Evolutionary conservation across 2,329 filamentous ascomycete species (phyloP), one percentile per base, ranked within the genome.

Genomic region (Dactylonectria macrodidyma): DNA sequence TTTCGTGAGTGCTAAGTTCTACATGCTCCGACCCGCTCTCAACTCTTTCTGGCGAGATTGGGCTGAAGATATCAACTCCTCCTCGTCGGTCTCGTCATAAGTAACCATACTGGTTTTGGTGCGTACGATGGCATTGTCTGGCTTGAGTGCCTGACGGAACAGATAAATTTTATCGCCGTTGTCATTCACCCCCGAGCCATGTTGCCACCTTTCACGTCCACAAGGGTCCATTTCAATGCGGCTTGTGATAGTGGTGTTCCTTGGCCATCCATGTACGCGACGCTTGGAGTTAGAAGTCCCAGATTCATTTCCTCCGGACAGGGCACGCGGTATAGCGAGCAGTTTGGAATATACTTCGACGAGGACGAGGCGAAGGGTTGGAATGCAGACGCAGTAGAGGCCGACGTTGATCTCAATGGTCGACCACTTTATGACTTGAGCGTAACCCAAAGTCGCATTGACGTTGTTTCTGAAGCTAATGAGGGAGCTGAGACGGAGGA

Each of bases 341-440:
- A 51, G 26, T 26, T 26, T 51, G 12, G 47, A 51, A 24, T 8
- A 26, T n/a, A 24, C 12, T 14, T 51, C 26, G 10, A 80, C 78
- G 3, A 83, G 72, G 0, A 82, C 68, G 12, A 80, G 71, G 8
- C 80, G 75, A 1, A 83, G 14, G 9, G 19, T 33, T 34, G 55
- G 55, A 5, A 58, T 8, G 14, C 55, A 58, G 8, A 44, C 41
- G 19, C 55, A 58, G 22, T 46, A 30, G 10, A 58, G 24, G 11
- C 55, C 55, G 3, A 58, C 19, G 10, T 58, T n/a, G 38, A 58
- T 30, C 24, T 58, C 55, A 22, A 58, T 41, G 16, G 41, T 24
- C 14, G 55, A 46, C 55, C 55, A 58, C 9, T 46, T 44, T 4
- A 44, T 24, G 22, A 58, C 38, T 8, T 41, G 36, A 41, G 41